Percentiles rank a stretch among this genome's conserved stretches.
These are phyloP conservation scores for Anthostomella pinea DNA, from an alignment of 2,329 filamentous ascomycete species.

Conservation along the genomic window DNA sequence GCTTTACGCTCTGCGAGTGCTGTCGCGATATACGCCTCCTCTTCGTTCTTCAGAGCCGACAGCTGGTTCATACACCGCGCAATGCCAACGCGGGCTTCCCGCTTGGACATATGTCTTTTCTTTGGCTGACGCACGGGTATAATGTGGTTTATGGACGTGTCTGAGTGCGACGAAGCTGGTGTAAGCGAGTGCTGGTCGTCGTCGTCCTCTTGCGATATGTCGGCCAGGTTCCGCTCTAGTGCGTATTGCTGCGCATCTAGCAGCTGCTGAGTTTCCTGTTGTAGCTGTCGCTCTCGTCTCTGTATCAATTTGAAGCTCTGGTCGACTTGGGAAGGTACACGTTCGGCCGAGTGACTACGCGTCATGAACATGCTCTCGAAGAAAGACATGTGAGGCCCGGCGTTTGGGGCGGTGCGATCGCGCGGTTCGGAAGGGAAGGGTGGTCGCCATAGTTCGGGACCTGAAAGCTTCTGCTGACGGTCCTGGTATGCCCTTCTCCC, in stretches of 20 bases:
- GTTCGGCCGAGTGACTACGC: slow-evolving; percentile 19
- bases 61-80: slow-evolving; percentile 62
- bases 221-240: slow-evolving; percentile 39
- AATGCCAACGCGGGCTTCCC: slow-evolving; percentile 63
- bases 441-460: slow-evolving; percentile 22
- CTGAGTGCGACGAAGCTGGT: slow-evolving; percentile 12
- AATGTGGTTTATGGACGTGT: slow-evolving; percentile 31
- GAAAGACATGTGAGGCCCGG: slow-evolving; percentile 21
- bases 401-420: slow-evolving; percentile 6
- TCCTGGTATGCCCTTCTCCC: slow-evolving; percentile 5
- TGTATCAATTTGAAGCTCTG: slow-evolving; percentile 31
- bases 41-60: slow-evolving; percentile 64
- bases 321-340: slow-evolving; percentile 22
- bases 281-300: slow-evolving; percentile 50
- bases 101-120: slow-evolving; percentile 53
- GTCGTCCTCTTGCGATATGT: slow-evolving; percentile 12
- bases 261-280: slow-evolving; percentile 55
- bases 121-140: slow-evolving; percentile 61
- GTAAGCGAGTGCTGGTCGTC: slow-evolving; percentile 11
- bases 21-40: slow-evolving; percentile 57
- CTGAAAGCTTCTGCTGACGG: slow-evolving; percentile 5
- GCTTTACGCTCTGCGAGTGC: slow-evolving; percentile 56
- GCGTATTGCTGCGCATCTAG: slow-evolving; percentile 58
- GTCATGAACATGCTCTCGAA: slow-evolving; percentile 28
- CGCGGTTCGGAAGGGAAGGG: slow-evolving; percentile 17